A percentile compares a stretch with the other conserved stretches of the same genome.
Conservation (phyloP, 768 basidiomycete species). For the Boletus vinaceobasis region DNA sequence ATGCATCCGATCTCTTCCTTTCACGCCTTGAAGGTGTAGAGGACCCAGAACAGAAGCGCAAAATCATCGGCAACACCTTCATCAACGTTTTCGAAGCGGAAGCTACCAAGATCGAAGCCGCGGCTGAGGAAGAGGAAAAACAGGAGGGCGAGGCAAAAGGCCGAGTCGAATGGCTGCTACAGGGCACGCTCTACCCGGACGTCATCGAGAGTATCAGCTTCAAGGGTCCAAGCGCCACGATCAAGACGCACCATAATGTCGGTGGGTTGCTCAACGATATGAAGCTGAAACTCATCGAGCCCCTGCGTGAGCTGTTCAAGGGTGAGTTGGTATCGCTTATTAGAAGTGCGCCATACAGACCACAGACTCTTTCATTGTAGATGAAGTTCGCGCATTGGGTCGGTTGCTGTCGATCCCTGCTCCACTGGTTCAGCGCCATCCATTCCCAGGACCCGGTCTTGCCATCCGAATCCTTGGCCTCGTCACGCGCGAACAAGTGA, state of each 20-base stretch:
- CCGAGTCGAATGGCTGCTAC: constrained; percentile 93
- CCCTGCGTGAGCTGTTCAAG: constrained; percentile 96
- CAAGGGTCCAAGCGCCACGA: constrained; percentile 97
- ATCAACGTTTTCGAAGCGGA: constrained; percentile 97
- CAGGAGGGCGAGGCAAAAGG: constrained; percentile 73
- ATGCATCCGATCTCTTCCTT: constrained; percentile 93
- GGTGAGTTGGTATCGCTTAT: constrained; percentile 45
- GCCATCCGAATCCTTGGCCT: constrained; percentile 97
- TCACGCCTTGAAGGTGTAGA: constrained; percentile 84
- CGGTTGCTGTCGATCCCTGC: constrained; percentile 88
- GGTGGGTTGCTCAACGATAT: constrained; percentile 95
- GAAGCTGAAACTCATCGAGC: constrained; percentile 98
- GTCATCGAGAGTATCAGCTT: constrained; percentile 99
- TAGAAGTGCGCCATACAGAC: neutral
- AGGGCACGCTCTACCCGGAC: constrained; percentile 97
- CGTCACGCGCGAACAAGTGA: constrained; percentile 90
- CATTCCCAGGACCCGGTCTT: constrained; percentile 97
- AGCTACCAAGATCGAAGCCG: constrained; percentile 82
- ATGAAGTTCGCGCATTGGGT: constrained; percentile 93
- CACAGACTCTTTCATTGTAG: constrained; percentile 38
- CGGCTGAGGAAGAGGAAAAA: constrained; percentile 71
- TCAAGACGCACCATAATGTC: constrained; percentile 99
- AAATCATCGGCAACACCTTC: constrained; percentile 98
- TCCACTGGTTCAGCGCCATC: constrained; percentile 92
- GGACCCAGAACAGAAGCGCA: constrained; percentile 95